Percentiles rank a stretch among this genome's conserved stretches.
Conservation (phyloP, 2,329 filamentous ascomycete genomes). For the Sporothrix brasiliensis region DNA sequence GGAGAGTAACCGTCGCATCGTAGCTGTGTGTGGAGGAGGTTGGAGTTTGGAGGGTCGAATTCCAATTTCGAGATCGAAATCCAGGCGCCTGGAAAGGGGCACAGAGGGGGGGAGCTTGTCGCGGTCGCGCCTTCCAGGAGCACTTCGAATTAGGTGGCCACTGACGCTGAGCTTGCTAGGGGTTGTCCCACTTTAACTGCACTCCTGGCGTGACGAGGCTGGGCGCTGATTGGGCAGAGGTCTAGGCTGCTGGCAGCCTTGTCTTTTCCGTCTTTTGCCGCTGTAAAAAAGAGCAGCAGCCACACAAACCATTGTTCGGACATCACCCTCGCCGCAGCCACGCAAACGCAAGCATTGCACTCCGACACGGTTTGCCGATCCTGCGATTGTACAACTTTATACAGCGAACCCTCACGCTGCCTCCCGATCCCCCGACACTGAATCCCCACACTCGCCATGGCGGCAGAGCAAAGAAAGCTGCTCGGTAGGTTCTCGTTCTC, state of each 20-base stretch:
- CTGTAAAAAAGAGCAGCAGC: conserved; percentile 1
- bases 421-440: too few species aligned
- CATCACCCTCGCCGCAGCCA: background rate
- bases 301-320: background rate
- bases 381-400: background rate
- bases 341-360: background rate
- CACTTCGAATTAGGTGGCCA: conserved; percentile 14
- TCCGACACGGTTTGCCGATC: background rate
- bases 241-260: conserved; percentile 19
- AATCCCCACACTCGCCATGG: conserved; percentile 59
- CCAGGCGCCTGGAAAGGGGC: background rate
- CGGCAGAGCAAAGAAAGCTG: conserved; percentile 96
- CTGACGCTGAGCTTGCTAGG: conserved; percentile 22
- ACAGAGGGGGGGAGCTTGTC: background rate
- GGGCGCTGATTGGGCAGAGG: background rate
- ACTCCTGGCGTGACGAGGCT: background rate
- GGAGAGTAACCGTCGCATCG: conserved; percentile 29
- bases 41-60: background rate
- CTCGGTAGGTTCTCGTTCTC: conserved; percentile 58
- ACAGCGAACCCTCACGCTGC: too few species aligned
- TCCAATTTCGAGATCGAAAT: too few species aligned
- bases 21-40: background rate
- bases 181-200: conserved; percentile 18
- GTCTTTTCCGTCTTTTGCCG: conserved; percentile 9
- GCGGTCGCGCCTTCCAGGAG: conserved; percentile 4